A percentile compares a stretch with the other conserved stretches of the same genome.
These are phyloP conservation scores for Setomelanomma holmii DNA, from an alignment of 2,329 filamentous ascomycete species.

Conservation along the genomic window DNA sequence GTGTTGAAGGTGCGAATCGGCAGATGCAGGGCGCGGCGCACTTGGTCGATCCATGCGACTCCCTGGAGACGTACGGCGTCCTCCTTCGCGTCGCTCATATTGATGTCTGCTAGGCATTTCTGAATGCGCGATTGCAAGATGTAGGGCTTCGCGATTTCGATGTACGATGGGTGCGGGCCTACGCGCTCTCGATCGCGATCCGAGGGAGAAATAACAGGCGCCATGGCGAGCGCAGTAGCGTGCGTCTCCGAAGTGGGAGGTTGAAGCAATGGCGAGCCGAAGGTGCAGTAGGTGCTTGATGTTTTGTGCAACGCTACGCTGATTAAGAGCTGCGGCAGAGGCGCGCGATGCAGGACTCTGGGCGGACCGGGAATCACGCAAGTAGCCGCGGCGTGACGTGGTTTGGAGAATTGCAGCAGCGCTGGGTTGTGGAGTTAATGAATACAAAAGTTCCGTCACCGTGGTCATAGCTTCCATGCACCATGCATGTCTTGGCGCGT, in stretches of 20 bases:
- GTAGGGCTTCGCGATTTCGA: conserved; percentile 75
- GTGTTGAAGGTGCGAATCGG: conserved; percentile 92
- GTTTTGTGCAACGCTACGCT: too few species aligned
- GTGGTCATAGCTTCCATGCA: background rate
- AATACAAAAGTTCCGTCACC: background rate
- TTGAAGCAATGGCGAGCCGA: background rate
- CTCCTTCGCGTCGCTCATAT: conserved; percentile 78
- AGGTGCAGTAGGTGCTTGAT: background rate
- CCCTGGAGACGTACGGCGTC: conserved; percentile 83
- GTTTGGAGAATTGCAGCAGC: background rate
- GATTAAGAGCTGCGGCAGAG: background rate
- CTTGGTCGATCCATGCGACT: conserved; percentile 85
- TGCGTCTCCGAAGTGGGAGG: background rate
- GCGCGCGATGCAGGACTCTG: background rate
- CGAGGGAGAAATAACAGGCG: conserved; percentile 35
- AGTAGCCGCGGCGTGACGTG: too few species aligned
- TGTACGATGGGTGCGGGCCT: conserved; percentile 68
- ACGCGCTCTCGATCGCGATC: conserved; percentile 37
- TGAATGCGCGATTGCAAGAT: conserved; percentile 82
- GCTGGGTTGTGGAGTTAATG: conserved; percentile 13
- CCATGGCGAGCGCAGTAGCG: conserved; percentile 27
- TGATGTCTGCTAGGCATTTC: conserved; percentile 71
- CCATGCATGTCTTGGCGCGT: background rate
- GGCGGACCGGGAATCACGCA: too few species aligned
- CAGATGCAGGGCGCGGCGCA: conserved; percentile 78